Conservation (phyloP, 139 green algal species). For the Chlamydomonas applanata region DNA sequence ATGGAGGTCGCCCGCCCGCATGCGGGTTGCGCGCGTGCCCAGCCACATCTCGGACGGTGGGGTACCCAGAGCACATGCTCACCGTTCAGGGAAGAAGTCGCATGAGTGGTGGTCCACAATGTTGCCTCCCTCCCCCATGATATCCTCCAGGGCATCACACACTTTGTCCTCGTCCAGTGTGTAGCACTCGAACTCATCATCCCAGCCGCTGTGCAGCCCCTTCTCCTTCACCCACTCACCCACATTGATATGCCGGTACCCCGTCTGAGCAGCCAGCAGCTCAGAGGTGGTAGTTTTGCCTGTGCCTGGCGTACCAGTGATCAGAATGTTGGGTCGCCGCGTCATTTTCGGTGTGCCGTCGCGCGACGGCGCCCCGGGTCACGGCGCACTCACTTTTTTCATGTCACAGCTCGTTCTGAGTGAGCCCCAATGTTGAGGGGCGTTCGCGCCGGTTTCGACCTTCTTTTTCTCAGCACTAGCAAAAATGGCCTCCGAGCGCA, state of each 20-base stretch:
- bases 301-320: conserved; percentile 94
- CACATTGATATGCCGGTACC: conserved; percentile 81
- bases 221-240: conserved; percentile 80
- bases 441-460: too few species aligned
- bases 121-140: conserved; percentile 71
- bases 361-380: too few species aligned
- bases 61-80: not conserved
- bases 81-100: conserved; percentile 97
- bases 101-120: conserved; percentile 96
- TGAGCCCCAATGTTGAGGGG: too few species aligned
- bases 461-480: not conserved
- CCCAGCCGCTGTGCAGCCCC: conserved; percentile 77
- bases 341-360: not conserved
- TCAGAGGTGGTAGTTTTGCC: conserved; percentile 86
- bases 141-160: conserved; percentile 87
- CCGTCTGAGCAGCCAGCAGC: conserved; percentile 60
- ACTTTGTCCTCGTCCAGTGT: conserved; percentile 97
- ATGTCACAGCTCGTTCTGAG: too few species aligned
- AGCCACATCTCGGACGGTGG: too few species aligned
- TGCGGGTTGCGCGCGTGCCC: too few species aligned
- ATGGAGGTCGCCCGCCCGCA: too few species aligned
- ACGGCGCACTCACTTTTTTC: too few species aligned
- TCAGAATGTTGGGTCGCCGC: conserved; percentile 77
- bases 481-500: conserved; percentile 23
- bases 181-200: conserved; percentile 82